Evolutionary conservation across 2,329 filamentous ascomycete species (phyloP), one percentile per base, ranked within the genome.

Genomic region (Phyllosticta ampelicida): DNA sequence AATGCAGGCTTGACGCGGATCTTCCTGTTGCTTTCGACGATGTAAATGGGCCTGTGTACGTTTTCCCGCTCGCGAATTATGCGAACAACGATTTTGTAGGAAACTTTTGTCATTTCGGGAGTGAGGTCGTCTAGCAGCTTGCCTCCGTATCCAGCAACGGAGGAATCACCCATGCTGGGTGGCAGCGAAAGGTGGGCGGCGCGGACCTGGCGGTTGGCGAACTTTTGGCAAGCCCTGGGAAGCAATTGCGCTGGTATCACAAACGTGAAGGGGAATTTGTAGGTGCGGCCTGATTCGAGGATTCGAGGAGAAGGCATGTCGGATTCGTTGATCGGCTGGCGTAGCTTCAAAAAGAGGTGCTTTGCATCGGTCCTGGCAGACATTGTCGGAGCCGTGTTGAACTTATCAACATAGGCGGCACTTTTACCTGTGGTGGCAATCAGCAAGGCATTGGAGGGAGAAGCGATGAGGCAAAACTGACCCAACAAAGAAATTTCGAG

Each of bases 241-340:
- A 87, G 76, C 3, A 87, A 71, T 18, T 78, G 77, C 30, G 79
- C 74, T 0, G 84, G 84, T 1, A 87, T 75, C 58, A 82, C 81
- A 65, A 87, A 87, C 23, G 77, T 78, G 66, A 86, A 87, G 1
- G 81, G 80, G 60, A 86, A 82, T 9, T 69, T 75, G 68, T 86
- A 86, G 10, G 72, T 75, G 61, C 73, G 74, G 11, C 78, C 79
- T n/a, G 78, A 76, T 63, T 78, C 74, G 2, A 84, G 70, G 4
- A 83, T 71, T 23, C 78, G 74, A 44, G 81, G 77, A 30, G 75
- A 73, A 0, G 84, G 83, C 59, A 84, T 79, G n/a, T 71, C 68
- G 16, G 71, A 66, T 2, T 78, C 68, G 49, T 78, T 68, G 36
- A 84, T 78, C 3, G 84, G 84, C 66, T 86, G 83, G 59, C 75